Evolutionary conservation across 768 basidiomycete genomes (phyloP).

Genomic region (Paxillus involutus): DNA sequence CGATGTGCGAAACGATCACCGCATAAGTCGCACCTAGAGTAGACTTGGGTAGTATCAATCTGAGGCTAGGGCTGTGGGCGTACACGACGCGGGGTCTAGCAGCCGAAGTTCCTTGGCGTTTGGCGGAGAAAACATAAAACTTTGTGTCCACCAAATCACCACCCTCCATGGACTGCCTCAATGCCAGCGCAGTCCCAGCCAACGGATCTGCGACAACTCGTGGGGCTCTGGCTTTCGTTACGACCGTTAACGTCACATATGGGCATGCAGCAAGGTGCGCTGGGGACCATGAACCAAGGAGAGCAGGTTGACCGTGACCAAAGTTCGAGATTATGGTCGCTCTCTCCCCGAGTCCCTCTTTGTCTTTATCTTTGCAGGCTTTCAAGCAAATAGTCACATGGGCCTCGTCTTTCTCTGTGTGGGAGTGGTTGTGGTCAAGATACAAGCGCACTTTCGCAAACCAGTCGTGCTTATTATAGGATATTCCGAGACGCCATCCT

Average conservation of each 20-base stretch:
- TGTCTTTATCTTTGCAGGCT: background rate
- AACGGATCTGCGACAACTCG: constrained; percentile 12
- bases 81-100: constrained; percentile 25
- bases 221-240: constrained; percentile 15
- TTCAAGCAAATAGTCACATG: constrained; percentile 11
- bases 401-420: constrained; percentile 21
- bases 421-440: constrained; percentile 27
- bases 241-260: constrained; percentile 21
- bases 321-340: constrained; percentile 20
- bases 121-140: constrained; percentile 27
- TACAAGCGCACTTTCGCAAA: constrained; percentile 23
- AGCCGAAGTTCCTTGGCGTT: constrained; percentile 7
- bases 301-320: constrained; percentile 22
- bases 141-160: constrained; percentile 30
- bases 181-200: constrained; percentile 12
- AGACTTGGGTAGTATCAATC: constrained; percentile 16
- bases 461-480: constrained; percentile 18
- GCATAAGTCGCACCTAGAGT: constrained; percentile 3
- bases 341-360: constrained; percentile 10
- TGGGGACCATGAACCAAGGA: constrained; percentile 23
- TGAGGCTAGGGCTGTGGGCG: constrained; percentile 18
- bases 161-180: constrained; percentile 22
- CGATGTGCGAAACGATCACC: background rate
- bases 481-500: constrained; percentile 28
- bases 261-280: constrained; percentile 12